A percentile compares a stretch with the other conserved stretches of the same genome.
Conservation (phyloP, 352 stramenopile species). For the Saprolegnia diclina region DNA sequence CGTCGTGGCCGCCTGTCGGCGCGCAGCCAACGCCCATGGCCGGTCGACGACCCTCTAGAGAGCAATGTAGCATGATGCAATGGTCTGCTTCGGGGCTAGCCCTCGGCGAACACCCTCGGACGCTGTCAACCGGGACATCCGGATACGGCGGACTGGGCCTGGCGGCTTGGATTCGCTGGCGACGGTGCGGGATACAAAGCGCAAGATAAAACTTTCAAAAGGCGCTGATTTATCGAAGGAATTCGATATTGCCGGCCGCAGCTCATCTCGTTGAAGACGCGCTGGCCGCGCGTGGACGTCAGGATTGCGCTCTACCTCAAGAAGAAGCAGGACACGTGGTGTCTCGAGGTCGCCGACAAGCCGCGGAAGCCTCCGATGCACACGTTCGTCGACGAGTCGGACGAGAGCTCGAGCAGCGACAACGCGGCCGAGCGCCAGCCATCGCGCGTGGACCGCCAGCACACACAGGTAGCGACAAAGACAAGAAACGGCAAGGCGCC, state of each 20-base stretch:
- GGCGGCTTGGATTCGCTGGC: neutral
- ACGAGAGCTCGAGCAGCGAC: slow-evolving; percentile 11
- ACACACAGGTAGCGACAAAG: neutral
- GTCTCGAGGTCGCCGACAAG: slow-evolving; percentile 1
- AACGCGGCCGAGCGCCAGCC: neutral
- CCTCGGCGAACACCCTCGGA: too few relatives aligned
- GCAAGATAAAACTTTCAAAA: neutral
- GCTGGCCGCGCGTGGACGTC: neutral
- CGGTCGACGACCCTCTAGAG: too few relatives aligned
- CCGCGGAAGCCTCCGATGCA: neutral
- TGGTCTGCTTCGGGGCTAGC: too few relatives aligned
- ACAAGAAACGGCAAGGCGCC: neutral
- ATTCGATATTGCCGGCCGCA: slow-evolving; percentile 6
- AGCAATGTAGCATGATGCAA: too few relatives aligned
- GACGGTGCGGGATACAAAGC: neutral
- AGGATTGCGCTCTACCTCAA: slow-evolving; percentile 19
- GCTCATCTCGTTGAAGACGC: slow-evolving; percentile 7
- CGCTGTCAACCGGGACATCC: neutral
- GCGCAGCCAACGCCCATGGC: too few relatives aligned
- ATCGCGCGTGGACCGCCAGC: neutral
- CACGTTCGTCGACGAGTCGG: slow-evolving; percentile 8
- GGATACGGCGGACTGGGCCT: neutral
- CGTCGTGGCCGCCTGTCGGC: too few relatives aligned
- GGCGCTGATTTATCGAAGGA: slow-evolving; percentile 4
- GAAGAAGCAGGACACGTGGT: slow-evolving; percentile 6